Evolutionary conservation across 176 grass and related monocot species (phyloP), one percentile per base, ranked within the genome.

Genomic region (Zoysia japonica): DNA sequence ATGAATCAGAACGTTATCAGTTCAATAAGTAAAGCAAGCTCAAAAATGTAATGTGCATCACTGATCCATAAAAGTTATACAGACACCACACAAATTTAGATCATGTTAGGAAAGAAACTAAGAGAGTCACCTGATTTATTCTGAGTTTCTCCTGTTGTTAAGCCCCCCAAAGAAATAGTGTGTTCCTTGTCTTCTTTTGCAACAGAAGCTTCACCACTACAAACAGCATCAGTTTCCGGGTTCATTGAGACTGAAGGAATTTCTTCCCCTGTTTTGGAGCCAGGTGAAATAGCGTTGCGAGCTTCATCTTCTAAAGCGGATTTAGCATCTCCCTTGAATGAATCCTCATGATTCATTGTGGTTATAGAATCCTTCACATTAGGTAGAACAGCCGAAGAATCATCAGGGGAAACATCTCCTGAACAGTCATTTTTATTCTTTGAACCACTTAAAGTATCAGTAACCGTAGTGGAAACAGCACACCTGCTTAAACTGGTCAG

Each of bases 71-170:
- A 37, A 76, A 47, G 7, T 70, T 52, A 78, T 8, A 65, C 49
- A 56, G 6, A 71, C 17, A 48, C 14, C 64, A 9, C 53, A 11
- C 0, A 62, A 39, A 47, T 35, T 49, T 19, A 46, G 49, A 47
- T 36, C 43, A 67, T 15, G 70, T 19, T 83, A 70, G 17, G 59
- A 65, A 82, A 37, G 12, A 15, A 36, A 75, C 80, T 46, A 72
- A 66, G 37, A 80, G 61, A 65, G 44, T 70, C 73, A 99, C 92
- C 90, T 85, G 81, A 70, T 78, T 89, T 88, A 88, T 89, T 79
- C 53, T 78, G 44, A 63, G 76, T 71, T 63, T 82, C 81, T 46
- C 9, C 85, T 59, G 50, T 69, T 56, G 36, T 72, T 74, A 70
- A 84, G 78, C 39, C 79, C 83, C 71, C 67, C 49, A 70, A 74